These are phyloP conservation scores for Lactifluus volemus DNA, from an alignment of 768 basidiomycete genomes.

Conservation along the genomic window DNA sequence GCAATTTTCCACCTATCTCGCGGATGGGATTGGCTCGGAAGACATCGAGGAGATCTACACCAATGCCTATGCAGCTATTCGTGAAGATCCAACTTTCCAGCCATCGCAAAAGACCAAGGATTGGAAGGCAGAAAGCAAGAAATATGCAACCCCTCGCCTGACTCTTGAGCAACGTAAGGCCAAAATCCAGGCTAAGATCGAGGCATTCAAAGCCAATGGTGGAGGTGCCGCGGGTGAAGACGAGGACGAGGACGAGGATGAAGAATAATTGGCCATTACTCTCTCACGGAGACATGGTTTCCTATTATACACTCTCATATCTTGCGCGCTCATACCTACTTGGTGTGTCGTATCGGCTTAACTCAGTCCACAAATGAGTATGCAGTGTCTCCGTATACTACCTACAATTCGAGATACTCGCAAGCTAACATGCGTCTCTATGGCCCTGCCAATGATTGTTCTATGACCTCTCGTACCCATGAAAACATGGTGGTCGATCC, in stretches of 20 bases:
- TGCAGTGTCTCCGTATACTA: not conserved
- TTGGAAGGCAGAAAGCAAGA: constrained; percentile 82
- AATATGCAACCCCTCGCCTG: constrained; percentile 61
- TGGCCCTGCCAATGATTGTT: constrained; percentile 1
- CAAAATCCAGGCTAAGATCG: constrained; percentile 81
- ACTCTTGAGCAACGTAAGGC: constrained; percentile 69
- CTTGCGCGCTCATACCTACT: not conserved
- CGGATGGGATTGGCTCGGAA: constrained; percentile 90
- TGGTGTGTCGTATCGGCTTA: not conserved
- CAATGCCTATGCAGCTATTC: constrained; percentile 90
- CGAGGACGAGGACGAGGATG: constrained; percentile 52
- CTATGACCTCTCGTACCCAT: constrained; percentile 14
- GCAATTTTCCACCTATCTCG: constrained; percentile 92
- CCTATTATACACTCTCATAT: not conserved
- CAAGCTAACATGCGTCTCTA: not conserved
- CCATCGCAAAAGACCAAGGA: constrained; percentile 82
- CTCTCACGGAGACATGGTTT: not conserved
- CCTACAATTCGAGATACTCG: not conserved
- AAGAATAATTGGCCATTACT: constrained; percentile 12
- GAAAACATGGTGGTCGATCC: constrained; percentile 10
- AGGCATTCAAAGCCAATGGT: constrained; percentile 72
- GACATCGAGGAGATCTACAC: constrained; percentile 96
- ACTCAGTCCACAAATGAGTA: not conserved
- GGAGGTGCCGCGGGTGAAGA: constrained; percentile 35
- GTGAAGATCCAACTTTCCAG: constrained; percentile 88